Conservation (phyloP, 2,329 filamentous ascomycete species). For the Chaetomium sp. region DNA sequence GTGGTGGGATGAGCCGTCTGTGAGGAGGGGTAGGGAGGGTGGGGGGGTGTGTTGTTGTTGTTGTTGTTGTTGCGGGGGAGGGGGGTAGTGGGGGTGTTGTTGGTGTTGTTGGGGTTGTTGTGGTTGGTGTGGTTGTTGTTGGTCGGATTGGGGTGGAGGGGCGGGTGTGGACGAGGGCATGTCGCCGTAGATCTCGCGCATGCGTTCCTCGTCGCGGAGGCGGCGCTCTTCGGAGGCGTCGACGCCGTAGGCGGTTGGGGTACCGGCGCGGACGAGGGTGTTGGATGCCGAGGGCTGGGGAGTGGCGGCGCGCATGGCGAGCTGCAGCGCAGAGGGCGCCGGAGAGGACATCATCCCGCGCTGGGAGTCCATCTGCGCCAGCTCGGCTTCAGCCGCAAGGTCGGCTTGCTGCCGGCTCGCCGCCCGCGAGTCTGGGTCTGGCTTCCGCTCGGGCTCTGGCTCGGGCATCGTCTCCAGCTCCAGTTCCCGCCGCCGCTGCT, state of each 20-base stretch:
- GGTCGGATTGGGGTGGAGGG: slow-evolving; percentile 4
- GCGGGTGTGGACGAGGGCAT: slow-evolving; percentile 19
- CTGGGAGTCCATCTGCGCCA: slow-evolving; percentile 4
- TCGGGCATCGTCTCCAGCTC: slow-evolving; percentile 28
- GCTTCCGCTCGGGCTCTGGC: slow-evolving; percentile 11
- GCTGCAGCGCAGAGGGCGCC: slow-evolving; percentile 21
- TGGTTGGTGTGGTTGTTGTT: neutral
- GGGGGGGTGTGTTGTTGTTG: slow-evolving; percentile 5
- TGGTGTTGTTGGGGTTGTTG: neutral
- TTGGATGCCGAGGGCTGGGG: slow-evolving; percentile 25
- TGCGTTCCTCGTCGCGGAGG: slow-evolving; percentile 52
- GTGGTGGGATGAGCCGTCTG: slow-evolving; percentile 1
- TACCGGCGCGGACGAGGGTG: slow-evolving; percentile 26
- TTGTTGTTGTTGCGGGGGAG: neutral
- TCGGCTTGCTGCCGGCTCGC: slow-evolving; percentile 37
- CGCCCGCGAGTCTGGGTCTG: neutral
- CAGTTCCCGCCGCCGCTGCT: slow-evolving; percentile 37
- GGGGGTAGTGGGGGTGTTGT: neutral
- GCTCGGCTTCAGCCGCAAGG: slow-evolving; percentile 17
- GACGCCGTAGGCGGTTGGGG: slow-evolving; percentile 21
- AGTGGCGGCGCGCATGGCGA: slow-evolving; percentile 28
- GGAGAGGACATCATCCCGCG: slow-evolving; percentile 21
- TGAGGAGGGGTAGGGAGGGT: neutral
- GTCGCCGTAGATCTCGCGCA: slow-evolving; percentile 57
- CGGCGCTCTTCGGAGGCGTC: slow-evolving; percentile 42